Base-by-base conservation (phyloP, 2,329 filamentous ascomycete species). In the Hypoxylon sp. region DNA sequence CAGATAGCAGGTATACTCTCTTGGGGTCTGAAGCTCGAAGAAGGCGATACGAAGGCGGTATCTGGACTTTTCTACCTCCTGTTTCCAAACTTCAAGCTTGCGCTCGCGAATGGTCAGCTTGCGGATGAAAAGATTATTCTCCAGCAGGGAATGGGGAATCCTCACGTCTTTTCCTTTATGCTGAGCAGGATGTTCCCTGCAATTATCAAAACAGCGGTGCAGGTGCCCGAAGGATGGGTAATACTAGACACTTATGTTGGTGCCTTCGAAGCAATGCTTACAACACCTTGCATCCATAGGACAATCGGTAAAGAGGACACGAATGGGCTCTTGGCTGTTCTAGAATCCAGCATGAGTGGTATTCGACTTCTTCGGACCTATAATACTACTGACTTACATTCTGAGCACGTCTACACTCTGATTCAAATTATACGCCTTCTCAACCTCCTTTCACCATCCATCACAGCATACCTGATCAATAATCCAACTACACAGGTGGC, bases 11-110 rank as follows among this genome's bases (percentile, higher is more conserved):
- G 81, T 3, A 86, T 89, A 72, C 73, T 86, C 14, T 84, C 85
- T 1, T 89, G 87, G 73, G 87, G 86, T 0, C 77, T 89, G 32
- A 82, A 84, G 43, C 76, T 89, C 14, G 79, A 80, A 41, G 87
- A 89, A 65, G 84, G 82, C 1, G 86, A 88, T 59, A 72, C 76
- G 1, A 81, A 80, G 30, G 83, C 83, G 3, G 76, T 77, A 5
- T 80, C 83, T 17, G 82, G 84, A 58, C 80, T 89, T 2, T 89
- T 89, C 72, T 85, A 85, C 74, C 86, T 87, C 63, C 79, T 89
- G 1, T 85, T 84, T 73, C 86, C 86, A 70, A 87, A 85, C 75
- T 87, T 87, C 74, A 88, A 87, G 73, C 78, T 84, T 57, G 84
- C 86, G 0, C 74, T 89, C 2, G 81, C 82, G 46, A 84, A 84